Conservation (phyloP, 768 basidiomycete genomes). For the Xerocomellus intermedius region DNA sequence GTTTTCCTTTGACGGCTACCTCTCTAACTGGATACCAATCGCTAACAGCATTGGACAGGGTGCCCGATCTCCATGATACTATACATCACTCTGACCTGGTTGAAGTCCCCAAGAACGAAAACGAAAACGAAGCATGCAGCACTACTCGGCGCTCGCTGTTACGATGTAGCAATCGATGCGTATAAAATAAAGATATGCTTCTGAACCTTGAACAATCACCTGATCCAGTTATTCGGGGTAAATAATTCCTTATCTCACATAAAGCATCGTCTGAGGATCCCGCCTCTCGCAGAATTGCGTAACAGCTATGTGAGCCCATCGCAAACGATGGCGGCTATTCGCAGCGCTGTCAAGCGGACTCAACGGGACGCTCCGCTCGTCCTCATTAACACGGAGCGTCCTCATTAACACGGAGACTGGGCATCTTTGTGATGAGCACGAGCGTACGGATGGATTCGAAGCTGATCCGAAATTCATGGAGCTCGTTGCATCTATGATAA, state of each 20-base stretch:
- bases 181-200: not conserved
- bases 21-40: no score
- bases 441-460: not conserved
- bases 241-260: not conserved
- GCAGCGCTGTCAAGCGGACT: not conserved
- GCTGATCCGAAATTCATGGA: not conserved
- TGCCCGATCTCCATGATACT: no score
- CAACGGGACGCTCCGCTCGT: not conserved
- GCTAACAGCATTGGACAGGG: no score
- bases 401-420: slow-evolving; percentile 1
- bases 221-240: not conserved
- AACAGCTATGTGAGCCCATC: not conserved
- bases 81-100: no score
- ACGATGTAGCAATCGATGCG: not conserved
- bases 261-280: not conserved
- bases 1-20: no score
- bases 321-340: not conserved
- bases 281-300: not conserved
- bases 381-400: not conserved
- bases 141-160: not conserved
- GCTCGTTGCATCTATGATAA: not conserved
- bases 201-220: not conserved
- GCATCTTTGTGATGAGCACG: not conserved
- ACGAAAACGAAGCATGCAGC: slow-evolving; percentile 5
- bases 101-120: no score